Evolutionary conservation across 352 stramenopile species (phyloP).

Genomic region (Pythium grandisporangium): DNA sequence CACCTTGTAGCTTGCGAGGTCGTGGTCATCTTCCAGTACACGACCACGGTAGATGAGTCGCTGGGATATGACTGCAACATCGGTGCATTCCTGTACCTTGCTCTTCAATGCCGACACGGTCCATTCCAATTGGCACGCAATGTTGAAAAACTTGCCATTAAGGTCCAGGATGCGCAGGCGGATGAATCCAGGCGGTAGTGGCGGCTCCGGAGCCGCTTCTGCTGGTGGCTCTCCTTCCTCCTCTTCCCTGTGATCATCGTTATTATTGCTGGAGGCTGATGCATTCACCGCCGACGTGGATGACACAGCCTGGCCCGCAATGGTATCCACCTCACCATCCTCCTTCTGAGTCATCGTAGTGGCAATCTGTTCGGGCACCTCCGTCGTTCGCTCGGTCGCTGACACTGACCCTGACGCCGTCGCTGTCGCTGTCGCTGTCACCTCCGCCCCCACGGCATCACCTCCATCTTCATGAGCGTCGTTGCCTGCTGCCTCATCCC

Average conservation of each 20-base stretch:
- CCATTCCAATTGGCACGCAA: conserved; percentile 59
- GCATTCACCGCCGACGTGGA: neutral
- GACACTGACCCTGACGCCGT: neutral
- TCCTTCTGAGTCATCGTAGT: neutral
- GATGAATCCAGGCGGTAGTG: conserved; percentile 27
- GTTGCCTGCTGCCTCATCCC: conserved; percentile 9
- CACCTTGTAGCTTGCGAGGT: conserved; percentile 79
- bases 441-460: conserved; percentile 7
- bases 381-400: no score
- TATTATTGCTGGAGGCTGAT: no score
- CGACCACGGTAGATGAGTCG: conserved; percentile 88
- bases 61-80: conserved; percentile 64
- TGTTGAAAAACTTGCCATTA: conserved; percentile 81
- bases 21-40: conserved; percentile 75
- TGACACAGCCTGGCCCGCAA: neutral
- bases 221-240: neutral
- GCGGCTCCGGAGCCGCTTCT: no score
- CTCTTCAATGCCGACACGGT: conserved; percentile 50
- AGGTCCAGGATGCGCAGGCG: conserved; percentile 73
- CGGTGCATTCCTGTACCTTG: conserved; percentile 64
- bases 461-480: conserved; percentile 10
- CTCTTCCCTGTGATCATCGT: neutral
- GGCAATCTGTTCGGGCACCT: conserved; percentile 2
- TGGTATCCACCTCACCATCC: neutral
- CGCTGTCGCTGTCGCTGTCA: neutral